These are phyloP conservation scores for Ceratobasidium sp. DNA, from an alignment of 1,284 basidiomycete species.

Conservation along the genomic window DNA sequence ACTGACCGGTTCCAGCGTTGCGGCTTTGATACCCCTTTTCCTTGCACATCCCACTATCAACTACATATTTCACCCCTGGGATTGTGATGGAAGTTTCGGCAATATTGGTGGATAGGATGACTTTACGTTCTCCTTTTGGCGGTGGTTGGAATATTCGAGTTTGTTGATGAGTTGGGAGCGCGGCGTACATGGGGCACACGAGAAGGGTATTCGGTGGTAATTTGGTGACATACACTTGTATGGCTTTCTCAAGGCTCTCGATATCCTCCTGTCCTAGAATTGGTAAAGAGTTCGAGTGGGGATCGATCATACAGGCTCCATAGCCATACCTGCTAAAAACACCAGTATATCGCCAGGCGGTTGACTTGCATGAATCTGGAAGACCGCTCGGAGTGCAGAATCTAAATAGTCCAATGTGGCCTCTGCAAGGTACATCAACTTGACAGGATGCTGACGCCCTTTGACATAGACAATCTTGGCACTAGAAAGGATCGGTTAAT, in stretches of 20 bases:
- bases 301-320: background rate
- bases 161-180: conserved; percentile 83
- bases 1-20: conserved; percentile 69
- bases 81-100: conserved; percentile 99
- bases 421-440: conserved; percentile 77
- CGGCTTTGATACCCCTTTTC: conserved; percentile 86
- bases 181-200: conserved; percentile 85
- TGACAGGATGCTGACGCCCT: conserved; percentile 94
- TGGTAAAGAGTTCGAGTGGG: conserved; percentile 9
- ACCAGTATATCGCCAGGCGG: conserved; percentile 91
- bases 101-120: conserved; percentile 95
- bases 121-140: conserved; percentile 81
- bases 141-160: conserved; percentile 80
- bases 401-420: conserved; percentile 90
- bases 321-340: conserved; percentile 83
- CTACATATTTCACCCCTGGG: conserved; percentile 93
- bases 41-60: conserved; percentile 96
- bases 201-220: conserved; percentile 58
- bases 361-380: conserved; percentile 87
- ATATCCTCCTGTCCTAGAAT: conserved; percentile 93
- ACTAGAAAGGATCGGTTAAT: conserved; percentile 58
- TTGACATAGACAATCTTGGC: conserved; percentile 91
- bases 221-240: conserved; percentile 72
- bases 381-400: conserved; percentile 88
- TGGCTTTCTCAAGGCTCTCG: conserved; percentile 83